Evolutionary conservation across 75 land plant genomes (phyloP), one percentile per base, ranked within the genome.

Genomic region (Selaginella tamariscina): DNA sequence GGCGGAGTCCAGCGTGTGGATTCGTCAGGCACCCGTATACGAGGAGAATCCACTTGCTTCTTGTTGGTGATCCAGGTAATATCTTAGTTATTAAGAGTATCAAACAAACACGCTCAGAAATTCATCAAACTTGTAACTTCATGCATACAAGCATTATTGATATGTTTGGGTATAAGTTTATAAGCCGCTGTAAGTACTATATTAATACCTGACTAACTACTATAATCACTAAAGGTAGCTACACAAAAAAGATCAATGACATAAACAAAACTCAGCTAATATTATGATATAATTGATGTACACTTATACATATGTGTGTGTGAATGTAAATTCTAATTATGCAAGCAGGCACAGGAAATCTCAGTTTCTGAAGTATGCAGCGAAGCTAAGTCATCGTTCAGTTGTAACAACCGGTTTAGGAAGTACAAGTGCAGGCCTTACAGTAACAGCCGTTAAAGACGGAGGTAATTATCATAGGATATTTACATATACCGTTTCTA

Each of bases 341-440:
- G n/a, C n/a, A n/a, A n/a, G n/a, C n/a, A n/a, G 97, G 97, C 62
- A 93, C 98, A 13, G 62, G 24, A 59, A 59, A 21, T 59, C 62
- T 23, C 62, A 59, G 62, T 59, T 59, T 59, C 26, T 27, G n/a
- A 39, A 59, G n/a, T 59, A 59, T 59, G 62, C 62, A 59, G 62
- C 62, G 2, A 59, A n/a, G 21, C 21, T 59, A 21, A 59, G 62
- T 59, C 62, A 59, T 59, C 62, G 62, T 5, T 59, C 26, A 8
- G 62, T 59, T 27, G 26, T 59, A 8, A 59, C 62, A 26, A 59
- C 62, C 26, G 62, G 62, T 21, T 23, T 59, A 23, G 62, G 62
- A 59, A 59, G 62, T 23, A 59, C 62, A 2, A 59, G 62, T 59
- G 62, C 62, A 23, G 62, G 62, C 9, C 62, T 59, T 59, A 59